A percentile compares a stretch with the other conserved stretches of the same genome.
These are phyloP conservation scores for Saccharomyces mikatae DNA, from an alignment of 805 yeast species.

Conservation along the genomic window DNA sequence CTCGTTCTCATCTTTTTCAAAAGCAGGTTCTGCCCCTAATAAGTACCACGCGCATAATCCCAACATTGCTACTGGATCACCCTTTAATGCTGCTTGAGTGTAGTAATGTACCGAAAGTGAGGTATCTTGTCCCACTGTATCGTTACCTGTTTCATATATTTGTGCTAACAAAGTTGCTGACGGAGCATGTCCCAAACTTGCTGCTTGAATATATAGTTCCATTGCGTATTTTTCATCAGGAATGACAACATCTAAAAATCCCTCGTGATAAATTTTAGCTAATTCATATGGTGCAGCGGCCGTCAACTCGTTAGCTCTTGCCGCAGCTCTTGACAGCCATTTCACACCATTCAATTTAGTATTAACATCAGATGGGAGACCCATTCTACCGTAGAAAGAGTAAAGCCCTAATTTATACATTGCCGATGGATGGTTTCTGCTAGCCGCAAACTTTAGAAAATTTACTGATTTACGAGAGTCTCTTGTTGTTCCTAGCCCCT, in stretches of 20 bases:
- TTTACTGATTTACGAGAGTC: constrained; percentile 83
- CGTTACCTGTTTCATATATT: constrained; percentile 69
- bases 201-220: constrained; percentile 79
- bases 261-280: constrained; percentile 74
- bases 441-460: constrained; percentile 76
- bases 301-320: constrained; percentile 72
- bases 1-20: constrained; percentile 70
- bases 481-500: constrained; percentile 85
- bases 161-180: constrained; percentile 75
- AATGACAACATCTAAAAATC: constrained; percentile 80
- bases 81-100: constrained; percentile 81
- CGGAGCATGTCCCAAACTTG: constrained; percentile 76
- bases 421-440: constrained; percentile 92
- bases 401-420: constrained; percentile 88
- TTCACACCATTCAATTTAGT: constrained; percentile 82
- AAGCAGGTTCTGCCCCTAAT: constrained; percentile 79
- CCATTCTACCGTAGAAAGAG: constrained; percentile 78
- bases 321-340: constrained; percentile 85
- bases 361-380: constrained; percentile 55
- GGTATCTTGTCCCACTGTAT: constrained; percentile 65
- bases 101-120: constrained; percentile 85
- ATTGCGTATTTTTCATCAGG: constrained; percentile 78
- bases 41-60: constrained; percentile 96
- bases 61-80: constrained; percentile 84
- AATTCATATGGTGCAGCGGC: constrained; percentile 93